Conservation (phyloP, 2,329 filamentous ascomycete species). For the Phyllosticta paracitricarpa region DNA sequence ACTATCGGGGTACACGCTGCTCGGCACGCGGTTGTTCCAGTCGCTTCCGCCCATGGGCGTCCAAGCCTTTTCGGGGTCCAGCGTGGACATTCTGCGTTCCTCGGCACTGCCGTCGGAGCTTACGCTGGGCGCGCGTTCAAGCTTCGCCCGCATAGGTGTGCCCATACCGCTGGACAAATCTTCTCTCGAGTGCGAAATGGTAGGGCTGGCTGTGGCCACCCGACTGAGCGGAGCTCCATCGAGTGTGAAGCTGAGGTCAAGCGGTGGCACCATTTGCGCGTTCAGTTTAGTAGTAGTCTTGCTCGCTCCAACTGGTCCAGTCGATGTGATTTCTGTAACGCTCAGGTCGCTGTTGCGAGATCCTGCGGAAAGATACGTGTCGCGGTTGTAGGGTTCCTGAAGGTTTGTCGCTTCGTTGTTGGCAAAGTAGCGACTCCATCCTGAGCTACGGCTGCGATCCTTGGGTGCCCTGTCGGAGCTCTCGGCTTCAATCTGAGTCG, state of each 20-base stretch:
- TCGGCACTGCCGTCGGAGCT: constrained; percentile 22
- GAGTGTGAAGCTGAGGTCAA: constrained; percentile 46
- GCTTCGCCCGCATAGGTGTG: constrained; percentile 27
- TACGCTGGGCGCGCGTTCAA: constrained; percentile 26
- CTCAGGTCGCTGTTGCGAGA: constrained; percentile 27
- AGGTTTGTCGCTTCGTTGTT: constrained; percentile 51
- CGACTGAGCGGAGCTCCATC: constrained; percentile 54
- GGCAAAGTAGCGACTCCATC: constrained; percentile 71
- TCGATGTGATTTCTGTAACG: constrained; percentile 43
- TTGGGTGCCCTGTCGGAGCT: constrained; percentile 12
- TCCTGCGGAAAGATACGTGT: constrained; percentile 27
- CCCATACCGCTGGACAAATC: constrained; percentile 22
- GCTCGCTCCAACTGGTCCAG: background rate
- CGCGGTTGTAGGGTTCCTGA: constrained; percentile 48
- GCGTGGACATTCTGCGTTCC: constrained; percentile 15
- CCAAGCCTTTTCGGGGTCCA: constrained; percentile 26
- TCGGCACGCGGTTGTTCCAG: constrained; percentile 25
- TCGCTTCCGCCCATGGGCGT: constrained; percentile 23
- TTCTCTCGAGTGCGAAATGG: constrained; percentile 49
- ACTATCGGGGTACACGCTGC: constrained; percentile 36
- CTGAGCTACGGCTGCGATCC: constrained; percentile 46
- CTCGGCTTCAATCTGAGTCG: constrained; percentile 17
- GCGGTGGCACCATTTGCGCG: constrained; percentile 54
- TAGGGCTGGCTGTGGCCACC: constrained; percentile 60
- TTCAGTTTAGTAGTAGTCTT: constrained; percentile 21